These are phyloP conservation scores for Yamadazyma oceani DNA, from an alignment of 1,139 yeast species.

Conservation along the genomic window DNA sequence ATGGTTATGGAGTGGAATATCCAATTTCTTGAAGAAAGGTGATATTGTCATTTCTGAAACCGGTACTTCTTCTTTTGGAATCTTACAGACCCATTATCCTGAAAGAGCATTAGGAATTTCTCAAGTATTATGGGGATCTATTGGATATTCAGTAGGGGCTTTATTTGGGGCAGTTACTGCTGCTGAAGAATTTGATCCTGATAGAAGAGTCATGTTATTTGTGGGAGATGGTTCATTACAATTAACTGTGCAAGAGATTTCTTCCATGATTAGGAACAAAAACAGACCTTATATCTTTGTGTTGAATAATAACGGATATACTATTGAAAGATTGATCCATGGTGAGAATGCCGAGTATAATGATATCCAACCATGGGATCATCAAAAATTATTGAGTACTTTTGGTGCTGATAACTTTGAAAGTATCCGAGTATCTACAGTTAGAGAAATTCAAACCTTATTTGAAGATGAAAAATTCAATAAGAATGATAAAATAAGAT, in stretches of 20 bases:
- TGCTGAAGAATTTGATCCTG: constrained; percentile 34
- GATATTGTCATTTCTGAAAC: constrained; percentile 40
- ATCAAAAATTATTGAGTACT: constrained; percentile 29
- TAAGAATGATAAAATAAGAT: constrained; percentile 30
- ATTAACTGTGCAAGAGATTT: constrained; percentile 43
- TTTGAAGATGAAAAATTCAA: constrained; percentile 29
- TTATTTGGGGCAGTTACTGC: constrained; percentile 76
- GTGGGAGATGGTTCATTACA: constrained; percentile 47
- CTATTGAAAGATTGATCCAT: constrained; percentile 42
- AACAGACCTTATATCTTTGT: constrained; percentile 37
- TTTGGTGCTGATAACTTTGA: constrained; percentile 33
- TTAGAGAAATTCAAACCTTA: constrained; percentile 27
- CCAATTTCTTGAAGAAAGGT: constrained; percentile 35
- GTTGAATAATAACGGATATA: constrained; percentile 41
- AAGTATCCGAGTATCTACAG: constrained; percentile 23
- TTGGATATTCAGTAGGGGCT: constrained; percentile 86
- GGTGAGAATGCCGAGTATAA: constrained; percentile 37
- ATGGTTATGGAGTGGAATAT: constrained; percentile 36
- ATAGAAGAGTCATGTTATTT: constrained; percentile 34
- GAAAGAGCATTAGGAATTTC: constrained; percentile 37
- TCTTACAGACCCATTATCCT: constrained; percentile 38
- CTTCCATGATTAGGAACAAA: constrained; percentile 35
- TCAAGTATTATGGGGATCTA: constrained; percentile 71
- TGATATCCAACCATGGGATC: constrained; percentile 42
- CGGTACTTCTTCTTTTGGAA: constrained; percentile 45